Evolutionary conservation across 73 alveolate genomes (phyloP), one percentile per base, ranked within the genome.

Genomic region (Paramecium sonneborni): DNA sequence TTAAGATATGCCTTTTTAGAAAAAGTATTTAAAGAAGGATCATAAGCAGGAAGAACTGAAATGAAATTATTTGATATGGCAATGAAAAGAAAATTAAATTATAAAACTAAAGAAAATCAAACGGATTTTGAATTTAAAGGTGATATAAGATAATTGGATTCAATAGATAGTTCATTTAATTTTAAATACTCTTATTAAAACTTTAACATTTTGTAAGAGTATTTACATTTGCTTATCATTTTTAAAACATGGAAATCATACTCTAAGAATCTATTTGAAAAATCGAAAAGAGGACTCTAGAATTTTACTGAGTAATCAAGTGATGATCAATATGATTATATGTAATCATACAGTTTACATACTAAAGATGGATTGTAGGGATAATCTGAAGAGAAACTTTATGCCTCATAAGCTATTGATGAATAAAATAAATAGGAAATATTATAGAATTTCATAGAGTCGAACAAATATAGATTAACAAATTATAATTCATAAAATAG

Each of bases 11-110:
- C 58, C 3, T 74, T 74, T 37, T 21, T 18, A 37, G 34, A 74
- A 3, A 21, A 74, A 18, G 44, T 74, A 1, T 74, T 74, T 39
- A 74, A 74, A 10, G 56, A 34, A 30, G 87, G 87, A n/a, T n/a
- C 68, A 5, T 10, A 12, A 6, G 87, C 57, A 37, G 87, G 87
- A 14, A 74, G n/a, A 12, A 35, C 58, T 21, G 67, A 74, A 10
- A 74, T 74, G 87, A 74, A 74, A 39, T 34, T 37, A 18, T 74
- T 74, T 39, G 87, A 74, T 74, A 74, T 37, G 57, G 87, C 87
- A 32, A 74, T 74, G 87, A 74, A 74, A 7, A 28, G 32, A 39
- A 74, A 39, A 20, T 39, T 74, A 62, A 62, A 32, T 26, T 20
- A 62, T 4, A 30, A 62, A 26, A 32, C 24, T 21, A 30, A 62